Evolutionary conservation across 1,284 basidiomycete species (phyloP), one percentile per base, ranked within the genome.

Genomic region (Golubevia pallescens): DNA sequence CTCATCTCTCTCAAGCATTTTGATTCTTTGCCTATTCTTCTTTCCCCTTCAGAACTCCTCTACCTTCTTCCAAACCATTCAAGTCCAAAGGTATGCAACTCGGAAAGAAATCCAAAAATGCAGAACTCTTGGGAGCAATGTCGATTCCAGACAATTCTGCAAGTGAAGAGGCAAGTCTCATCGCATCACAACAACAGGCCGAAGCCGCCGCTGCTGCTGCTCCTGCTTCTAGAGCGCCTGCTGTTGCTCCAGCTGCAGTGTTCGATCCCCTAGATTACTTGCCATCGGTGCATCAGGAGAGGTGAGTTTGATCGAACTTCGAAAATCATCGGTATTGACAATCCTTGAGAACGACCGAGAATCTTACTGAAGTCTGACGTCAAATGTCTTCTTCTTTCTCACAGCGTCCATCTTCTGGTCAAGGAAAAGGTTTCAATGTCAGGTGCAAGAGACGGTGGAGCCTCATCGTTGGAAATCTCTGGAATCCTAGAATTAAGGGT

Each of bases 81-180:
- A 82, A 82, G 68, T 78, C 73, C 52, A 85, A 85, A 63, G 82
- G 82, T 55, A 85, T 85, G 82, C 77, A 79, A 71, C 73, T 84
- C 14, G 82, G 81, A n/a, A 85, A 84, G 54, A 85, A 85, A 68
- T 63, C 70, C 32, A 81, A 80, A 63, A 74, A 74, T 24, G 66
- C 78, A 24, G 78, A 77, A 48, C 67, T 84, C 1, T 65, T 83
- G 13, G 81, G 80, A 23, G 67, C 77, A 3, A 72, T 80, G 63
- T 71, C 69, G 14, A 69, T 69, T 42, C 57, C 16, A 14, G n/a
- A 19, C 23, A 28, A 6, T 42, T 20, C 13, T 14, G 68, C 66
- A 42, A 73, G 70, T 61, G 68, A 65, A 58, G 68, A 62, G 56
- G 62, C 73, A 32, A 66, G 66, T 58, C 64, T 61, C 28, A 59